phyloP scores from a whole-genome alignment of 495 filamentous ascomycete genomes.

The Podospora bellae-mahoneyi region DNA sequence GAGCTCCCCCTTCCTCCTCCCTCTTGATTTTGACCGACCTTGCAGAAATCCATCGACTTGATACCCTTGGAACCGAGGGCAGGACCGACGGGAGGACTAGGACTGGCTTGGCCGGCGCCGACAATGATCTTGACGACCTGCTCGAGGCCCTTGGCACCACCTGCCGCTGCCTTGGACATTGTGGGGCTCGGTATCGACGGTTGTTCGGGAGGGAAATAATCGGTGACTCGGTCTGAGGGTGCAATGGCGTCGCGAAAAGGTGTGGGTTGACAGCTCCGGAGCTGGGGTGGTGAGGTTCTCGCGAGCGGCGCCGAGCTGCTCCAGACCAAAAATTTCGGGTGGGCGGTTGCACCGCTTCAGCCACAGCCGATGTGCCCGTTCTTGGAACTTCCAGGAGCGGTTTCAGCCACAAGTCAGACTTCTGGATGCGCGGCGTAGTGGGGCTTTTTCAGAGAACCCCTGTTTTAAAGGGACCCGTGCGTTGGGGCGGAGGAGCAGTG shows the following conservation, averaged over 20 bases:
- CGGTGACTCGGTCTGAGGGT: neutral
- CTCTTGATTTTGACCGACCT: constrained; percentile 56
- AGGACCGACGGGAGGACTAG: constrained; percentile 95
- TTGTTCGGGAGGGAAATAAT: neutral
- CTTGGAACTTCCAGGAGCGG: neutral
- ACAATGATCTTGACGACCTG: constrained; percentile 97
- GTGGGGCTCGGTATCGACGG: constrained; percentile 19
- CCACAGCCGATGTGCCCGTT: constrained; percentile 15
- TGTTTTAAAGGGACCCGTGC: constrained; percentile 1
- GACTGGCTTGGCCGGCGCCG: constrained; percentile 92
- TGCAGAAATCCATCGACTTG: constrained; percentile 99
- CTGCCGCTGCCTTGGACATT: constrained; percentile 78
- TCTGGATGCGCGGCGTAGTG: neutral
- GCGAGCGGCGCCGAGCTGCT: constrained; percentile 2
- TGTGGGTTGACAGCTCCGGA: neutral
- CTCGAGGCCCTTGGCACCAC: constrained; percentile 54
- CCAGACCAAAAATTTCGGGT: constrained; percentile 16
- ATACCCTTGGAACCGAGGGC: constrained; percentile 96
- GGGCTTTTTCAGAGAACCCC: neutral
- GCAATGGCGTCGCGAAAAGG: neutral
- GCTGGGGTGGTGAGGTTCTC: constrained; percentile 4
- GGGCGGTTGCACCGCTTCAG: constrained; percentile 14
- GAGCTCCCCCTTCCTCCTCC: neutral
- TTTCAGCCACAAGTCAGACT: constrained; percentile 5
- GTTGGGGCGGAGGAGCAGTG: constrained; percentile 14